A percentile compares a stretch with the other conserved stretches of the same genome.
Conservation (phyloP, 257 asterid genomes). For the Ajuga chamaepitys region DNA sequence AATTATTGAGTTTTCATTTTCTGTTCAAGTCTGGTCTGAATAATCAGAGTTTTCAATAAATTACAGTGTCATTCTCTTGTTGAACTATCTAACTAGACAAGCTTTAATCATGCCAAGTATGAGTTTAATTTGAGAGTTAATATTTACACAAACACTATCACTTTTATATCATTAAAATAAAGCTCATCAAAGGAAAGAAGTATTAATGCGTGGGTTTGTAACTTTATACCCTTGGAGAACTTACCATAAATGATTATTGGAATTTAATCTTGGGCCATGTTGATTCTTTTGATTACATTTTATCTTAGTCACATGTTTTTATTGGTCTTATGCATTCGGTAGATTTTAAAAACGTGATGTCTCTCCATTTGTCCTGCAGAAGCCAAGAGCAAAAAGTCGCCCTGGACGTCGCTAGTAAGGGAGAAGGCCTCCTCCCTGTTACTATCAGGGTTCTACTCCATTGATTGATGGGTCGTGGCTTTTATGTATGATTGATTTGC, state of each 20-base stretch:
- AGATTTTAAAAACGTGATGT: neutral
- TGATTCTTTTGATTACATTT: neutral
- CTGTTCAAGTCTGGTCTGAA: neutral
- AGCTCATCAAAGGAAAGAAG: neutral
- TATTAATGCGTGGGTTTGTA: neutral
- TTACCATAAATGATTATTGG: neutral
- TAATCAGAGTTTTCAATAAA: neutral
- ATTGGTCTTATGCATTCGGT: neutral
- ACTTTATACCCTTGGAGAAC: neutral
- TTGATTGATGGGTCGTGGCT: too few relatives aligned
- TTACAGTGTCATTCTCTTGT: neutral
- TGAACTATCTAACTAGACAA: neutral
- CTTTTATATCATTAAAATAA: too few relatives aligned
- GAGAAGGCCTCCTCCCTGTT: neutral
- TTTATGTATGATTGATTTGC: too few relatives aligned
- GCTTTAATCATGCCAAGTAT: neutral
- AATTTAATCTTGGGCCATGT: too few relatives aligned
- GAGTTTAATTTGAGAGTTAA: neutral
- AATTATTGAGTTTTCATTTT: too few relatives aligned
- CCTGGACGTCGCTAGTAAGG: slow-evolving; percentile 49
- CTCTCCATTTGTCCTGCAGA: slow-evolving; percentile 38
- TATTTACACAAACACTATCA: too few relatives aligned
- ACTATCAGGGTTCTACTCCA: neutral
- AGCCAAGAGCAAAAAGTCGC: slow-evolving; percentile 65
- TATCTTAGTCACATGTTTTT: neutral